Evolutionary conservation across 1,139 yeast genomes (phyloP), one percentile per base, ranked within the genome.

Genomic region (Pichiaceae sp.): DNA sequence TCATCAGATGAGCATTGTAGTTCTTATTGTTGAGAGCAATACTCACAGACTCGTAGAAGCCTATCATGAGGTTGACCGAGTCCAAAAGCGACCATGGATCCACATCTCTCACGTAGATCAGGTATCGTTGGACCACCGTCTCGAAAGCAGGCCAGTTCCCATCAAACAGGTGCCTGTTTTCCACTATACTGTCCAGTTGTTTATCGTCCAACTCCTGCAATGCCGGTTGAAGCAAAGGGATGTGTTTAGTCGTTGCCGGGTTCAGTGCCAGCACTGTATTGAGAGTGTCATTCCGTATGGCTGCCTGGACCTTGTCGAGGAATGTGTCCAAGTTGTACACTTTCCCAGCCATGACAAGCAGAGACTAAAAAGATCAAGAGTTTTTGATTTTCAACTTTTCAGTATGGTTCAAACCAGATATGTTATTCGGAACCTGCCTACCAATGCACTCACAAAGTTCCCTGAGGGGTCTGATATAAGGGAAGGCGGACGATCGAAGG

Each of bases 31-130:
- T 65, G 49, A 80, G 73, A 1, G 86, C 82, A 5, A 72, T 59
- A 9, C 82, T 70, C 31, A 81, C 52, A 42, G 74, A 73, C 38
- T 71, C 71, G 33, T 75, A 56, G 46, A 64, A 75, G 19, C 59
- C 59, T 4, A 78, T 65, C 45, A 74, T 68, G 29, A 76, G 56
- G 49, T 80, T 87, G 49, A 78, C 80, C 12, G 84, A 73, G 25
- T 64, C 68, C 8, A 70, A 53, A 2, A 66, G 44, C 2, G 83
- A 72, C 64, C 72, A 62, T 0, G 91, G 85, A 45, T 80, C 72
- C 34, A 80, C 55, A 43, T 75, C 77, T 33, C 70, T 60, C 31
- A 76, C 62, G 36, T 75, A 63, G 26, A 57, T 51, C 17, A 83
- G 53, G 51, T 78, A 83, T 20, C 72, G 60, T 2, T 59, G 56